Conservation (phyloP, 768 basidiomycete genomes). For the Podaxis sp. region DNA sequence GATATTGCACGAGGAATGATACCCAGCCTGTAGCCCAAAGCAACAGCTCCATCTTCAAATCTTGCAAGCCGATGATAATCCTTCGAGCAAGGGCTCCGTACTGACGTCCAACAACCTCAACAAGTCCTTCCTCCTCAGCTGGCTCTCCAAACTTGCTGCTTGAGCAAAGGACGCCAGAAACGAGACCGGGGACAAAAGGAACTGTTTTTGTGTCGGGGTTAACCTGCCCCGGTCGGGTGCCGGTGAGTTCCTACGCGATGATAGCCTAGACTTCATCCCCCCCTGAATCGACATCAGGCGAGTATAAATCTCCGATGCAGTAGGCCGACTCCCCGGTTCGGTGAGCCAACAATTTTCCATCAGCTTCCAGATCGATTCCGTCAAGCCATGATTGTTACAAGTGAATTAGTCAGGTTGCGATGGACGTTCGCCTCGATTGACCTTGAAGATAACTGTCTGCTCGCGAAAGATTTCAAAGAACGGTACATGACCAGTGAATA, state of each 20-base stretch:
- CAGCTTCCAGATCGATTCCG: constrained; percentile 17
- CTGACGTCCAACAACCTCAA: constrained; percentile 6
- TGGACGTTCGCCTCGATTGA: constrained; percentile 16
- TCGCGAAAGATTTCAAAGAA: constrained; percentile 18
- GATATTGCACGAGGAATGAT: too few relatives aligned
- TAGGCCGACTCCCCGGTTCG: constrained; percentile 18
- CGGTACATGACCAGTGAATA: constrained; percentile 17
- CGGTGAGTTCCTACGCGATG: background rate
- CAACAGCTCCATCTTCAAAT: background rate
- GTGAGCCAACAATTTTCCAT: constrained; percentile 22
- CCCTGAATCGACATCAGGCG: background rate
- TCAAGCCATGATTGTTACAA: constrained; percentile 15
- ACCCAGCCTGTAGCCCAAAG: background rate
- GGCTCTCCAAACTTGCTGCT: background rate
- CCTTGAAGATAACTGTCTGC: constrained; percentile 16
- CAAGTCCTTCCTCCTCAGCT: constrained; percentile 3
- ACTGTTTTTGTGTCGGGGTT: background rate
- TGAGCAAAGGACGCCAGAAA: constrained; percentile 5
- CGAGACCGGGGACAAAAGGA: background rate
- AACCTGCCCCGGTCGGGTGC: background rate
- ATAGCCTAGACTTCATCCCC: background rate
- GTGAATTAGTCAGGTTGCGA: background rate
- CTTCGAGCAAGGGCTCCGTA: background rate
- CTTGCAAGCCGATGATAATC: background rate
- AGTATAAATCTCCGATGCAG: constrained; percentile 3